phyloP scores from a whole-genome alignment of 768 basidiomycete genomes.

The Guyanaporus albipodus region DNA sequence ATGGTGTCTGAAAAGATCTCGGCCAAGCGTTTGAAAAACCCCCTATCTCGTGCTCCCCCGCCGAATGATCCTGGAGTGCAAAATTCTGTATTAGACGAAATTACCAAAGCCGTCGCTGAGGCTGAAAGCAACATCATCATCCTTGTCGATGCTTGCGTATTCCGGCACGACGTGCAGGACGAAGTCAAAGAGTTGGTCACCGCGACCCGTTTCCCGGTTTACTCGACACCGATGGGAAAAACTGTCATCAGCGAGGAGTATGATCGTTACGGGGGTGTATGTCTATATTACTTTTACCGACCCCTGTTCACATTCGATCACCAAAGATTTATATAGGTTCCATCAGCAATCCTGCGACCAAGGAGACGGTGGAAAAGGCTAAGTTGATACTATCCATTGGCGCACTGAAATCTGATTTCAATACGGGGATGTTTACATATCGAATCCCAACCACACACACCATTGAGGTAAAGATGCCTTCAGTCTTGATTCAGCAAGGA shows the following conservation, averaged over 20 bases:
- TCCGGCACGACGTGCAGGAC: conserved; percentile 62
- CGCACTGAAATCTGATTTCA: conserved; percentile 71
- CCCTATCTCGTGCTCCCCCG: conserved; percentile 47
- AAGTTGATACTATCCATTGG: conserved; percentile 77
- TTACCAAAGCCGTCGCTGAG: conserved; percentile 57
- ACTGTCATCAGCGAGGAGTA: conserved; percentile 66
- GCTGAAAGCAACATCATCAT: conserved; percentile 63
- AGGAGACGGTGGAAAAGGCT: conserved; percentile 68
- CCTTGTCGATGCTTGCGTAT: conserved; percentile 77
- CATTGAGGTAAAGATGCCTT: conserved; percentile 50
- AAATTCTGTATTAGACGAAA: conserved; percentile 68
- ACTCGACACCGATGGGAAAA: conserved; percentile 80
- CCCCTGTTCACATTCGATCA: neutral
- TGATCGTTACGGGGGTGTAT: conserved; percentile 74
- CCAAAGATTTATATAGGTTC: conserved; percentile 71
- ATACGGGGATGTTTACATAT: conserved; percentile 85
- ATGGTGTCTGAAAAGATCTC: conserved; percentile 68
- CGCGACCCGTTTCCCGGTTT: conserved; percentile 69
- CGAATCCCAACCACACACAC: conserved; percentile 54
- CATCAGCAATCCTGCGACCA: conserved; percentile 61
- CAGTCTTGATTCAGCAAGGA: neutral
- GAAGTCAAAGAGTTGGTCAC: conserved; percentile 61
- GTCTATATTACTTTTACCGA: conserved; percentile 24
- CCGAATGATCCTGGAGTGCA: conserved; percentile 57
- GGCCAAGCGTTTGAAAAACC: conserved; percentile 54